Conservation (phyloP, 768 basidiomycete genomes). For the Suillus plorans region DNA sequence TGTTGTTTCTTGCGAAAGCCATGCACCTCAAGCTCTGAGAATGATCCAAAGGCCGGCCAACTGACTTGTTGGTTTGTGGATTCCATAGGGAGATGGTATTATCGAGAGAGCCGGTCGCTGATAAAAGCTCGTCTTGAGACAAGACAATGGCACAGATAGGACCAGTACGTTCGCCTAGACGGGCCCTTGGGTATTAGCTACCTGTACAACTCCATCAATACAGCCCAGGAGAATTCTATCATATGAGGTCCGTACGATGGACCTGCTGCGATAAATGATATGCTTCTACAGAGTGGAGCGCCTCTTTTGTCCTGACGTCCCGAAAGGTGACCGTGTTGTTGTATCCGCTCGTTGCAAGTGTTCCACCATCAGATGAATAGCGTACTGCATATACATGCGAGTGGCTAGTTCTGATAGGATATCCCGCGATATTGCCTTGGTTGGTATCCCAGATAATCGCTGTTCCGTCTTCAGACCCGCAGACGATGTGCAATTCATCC, state of each 20-base stretch:
- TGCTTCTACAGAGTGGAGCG: neutral
- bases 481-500: neutral
- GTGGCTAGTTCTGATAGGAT: neutral
- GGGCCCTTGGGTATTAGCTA: neutral
- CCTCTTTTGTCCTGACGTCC: neutral
- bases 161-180: neutral
- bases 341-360: neutral
- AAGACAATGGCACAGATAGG: neutral
- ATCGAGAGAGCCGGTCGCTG: too few species aligned
- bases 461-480: constrained; percentile 1
- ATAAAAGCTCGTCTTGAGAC: neutral
- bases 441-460: neutral
- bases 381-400: neutral
- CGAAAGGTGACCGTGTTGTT: neutral
- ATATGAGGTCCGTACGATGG: neutral
- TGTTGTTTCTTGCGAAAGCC: neutral
- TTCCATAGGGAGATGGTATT: too few species aligned
- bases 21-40: too few species aligned
- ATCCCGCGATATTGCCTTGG: neutral
- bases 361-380: neutral
- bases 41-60: too few species aligned
- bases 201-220: neutral
- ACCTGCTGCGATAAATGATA: neutral
- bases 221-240: neutral
- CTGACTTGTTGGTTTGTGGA: too few species aligned